Conservation (phyloP, 1,139 yeast genomes). For the Yamadazyma sp. region DNA sequence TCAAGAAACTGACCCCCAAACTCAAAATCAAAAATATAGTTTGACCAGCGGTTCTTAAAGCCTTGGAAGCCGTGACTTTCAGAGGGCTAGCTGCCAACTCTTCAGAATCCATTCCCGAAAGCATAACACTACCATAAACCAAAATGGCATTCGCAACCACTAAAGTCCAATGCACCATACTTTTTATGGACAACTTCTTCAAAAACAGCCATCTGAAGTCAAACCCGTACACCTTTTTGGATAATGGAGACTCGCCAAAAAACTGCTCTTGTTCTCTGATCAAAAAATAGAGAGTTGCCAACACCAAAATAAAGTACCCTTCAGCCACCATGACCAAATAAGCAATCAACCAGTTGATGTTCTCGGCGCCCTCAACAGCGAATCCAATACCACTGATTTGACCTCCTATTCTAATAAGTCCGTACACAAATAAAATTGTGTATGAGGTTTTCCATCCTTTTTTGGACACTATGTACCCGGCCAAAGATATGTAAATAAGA, state of each 20-base stretch:
- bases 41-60: constrained; percentile 35
- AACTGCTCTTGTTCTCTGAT: constrained; percentile 24
- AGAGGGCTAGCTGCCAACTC: constrained; percentile 12
- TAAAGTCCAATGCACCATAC: constrained; percentile 24
- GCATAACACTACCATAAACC: constrained; percentile 33
- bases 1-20: constrained; percentile 17
- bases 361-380: constrained; percentile 26
- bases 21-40: constrained; percentile 28
- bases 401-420: constrained; percentile 32
- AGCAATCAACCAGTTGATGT: constrained; percentile 36
- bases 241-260: constrained; percentile 18
- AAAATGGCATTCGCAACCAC: constrained; percentile 35
- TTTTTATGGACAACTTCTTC: constrained; percentile 4
- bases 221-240: constrained; percentile 8
- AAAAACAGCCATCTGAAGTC: not conserved
- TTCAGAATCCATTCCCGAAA: constrained; percentile 17
- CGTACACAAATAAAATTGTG: constrained; percentile 26
- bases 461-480: constrained; percentile 15
- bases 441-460: constrained; percentile 25
- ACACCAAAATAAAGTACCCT: constrained; percentile 37
- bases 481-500: constrained; percentile 19
- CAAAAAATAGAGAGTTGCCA: constrained; percentile 26
- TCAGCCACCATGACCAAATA: constrained; percentile 40
- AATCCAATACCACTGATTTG: constrained; percentile 38
- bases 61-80: constrained; percentile 22